phyloP scores from a whole-genome alignment of 805 yeast species.

The Debaryomyces castellii region DNA sequence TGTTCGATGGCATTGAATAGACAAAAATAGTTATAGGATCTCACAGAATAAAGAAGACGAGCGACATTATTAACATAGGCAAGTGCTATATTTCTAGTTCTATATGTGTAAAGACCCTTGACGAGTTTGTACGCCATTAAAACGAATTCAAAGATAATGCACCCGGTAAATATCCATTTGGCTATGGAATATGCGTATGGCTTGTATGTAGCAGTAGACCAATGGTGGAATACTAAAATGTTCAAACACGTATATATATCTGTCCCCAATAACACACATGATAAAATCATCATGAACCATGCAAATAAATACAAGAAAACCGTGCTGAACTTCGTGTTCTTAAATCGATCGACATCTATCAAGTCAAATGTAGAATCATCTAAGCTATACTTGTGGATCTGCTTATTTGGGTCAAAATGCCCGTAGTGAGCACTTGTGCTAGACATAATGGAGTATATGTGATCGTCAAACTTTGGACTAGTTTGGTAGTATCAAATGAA shows the following conservation, averaged over 20 bases:
- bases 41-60: constrained; percentile 53
- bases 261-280: constrained; percentile 54
- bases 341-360: constrained; percentile 46
- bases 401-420: constrained; percentile 21
- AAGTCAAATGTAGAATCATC: constrained; percentile 49
- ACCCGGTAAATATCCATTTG: constrained; percentile 75
- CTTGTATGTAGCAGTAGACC: constrained; percentile 54
- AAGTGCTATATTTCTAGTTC: constrained; percentile 63
- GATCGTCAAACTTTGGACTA: no score
- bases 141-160: constrained; percentile 70
- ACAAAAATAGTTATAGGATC: constrained; percentile 65
- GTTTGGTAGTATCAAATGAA: no score
- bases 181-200: constrained; percentile 52
- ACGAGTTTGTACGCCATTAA: constrained; percentile 56
- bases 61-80: constrained; percentile 70
- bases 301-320: constrained; percentile 42
- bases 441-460: neutral
- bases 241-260: constrained; percentile 80
- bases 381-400: constrained; percentile 27
- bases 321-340: constrained; percentile 44
- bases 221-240: constrained; percentile 67
- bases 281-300: constrained; percentile 50
- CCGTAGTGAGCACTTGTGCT: neutral
- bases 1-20: constrained; percentile 66
- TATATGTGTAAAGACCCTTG: constrained; percentile 57